These are phyloP conservation scores for Verticillium dahliae DNA, from an alignment of 2,329 filamentous ascomycete species.

Conservation along the genomic window DNA sequence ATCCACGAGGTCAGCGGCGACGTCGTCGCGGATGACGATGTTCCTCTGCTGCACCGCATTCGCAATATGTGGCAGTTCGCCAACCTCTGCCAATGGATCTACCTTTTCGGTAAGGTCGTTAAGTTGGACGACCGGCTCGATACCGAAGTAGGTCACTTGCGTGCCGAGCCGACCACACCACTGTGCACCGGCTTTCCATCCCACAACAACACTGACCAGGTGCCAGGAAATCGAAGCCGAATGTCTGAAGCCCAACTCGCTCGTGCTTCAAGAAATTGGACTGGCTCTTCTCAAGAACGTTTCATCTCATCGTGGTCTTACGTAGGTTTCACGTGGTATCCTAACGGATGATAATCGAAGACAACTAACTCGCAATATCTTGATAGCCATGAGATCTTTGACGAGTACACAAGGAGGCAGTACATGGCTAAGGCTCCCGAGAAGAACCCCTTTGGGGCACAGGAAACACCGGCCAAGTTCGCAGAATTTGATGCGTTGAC, in stretches of 20 bases:
- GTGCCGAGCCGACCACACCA: background rate
- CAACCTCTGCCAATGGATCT: conserved; percentile 88
- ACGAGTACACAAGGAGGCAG: conserved; percentile 87
- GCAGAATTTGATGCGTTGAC: conserved; percentile 74
- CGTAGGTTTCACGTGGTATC: conserved; percentile 49
- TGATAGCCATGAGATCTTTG: conserved; percentile 73
- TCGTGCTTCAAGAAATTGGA: conserved; percentile 72
- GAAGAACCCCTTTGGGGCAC: conserved; percentile 78
- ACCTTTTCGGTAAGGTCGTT: conserved; percentile 79
- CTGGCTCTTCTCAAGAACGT: conserved; percentile 85
- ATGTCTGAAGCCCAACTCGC: conserved; percentile 74
- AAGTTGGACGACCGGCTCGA: conserved; percentile 87
- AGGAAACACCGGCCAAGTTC: conserved; percentile 68
- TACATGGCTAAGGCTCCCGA: conserved; percentile 74
- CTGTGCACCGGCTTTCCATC: background rate
- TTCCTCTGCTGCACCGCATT: conserved; percentile 55
- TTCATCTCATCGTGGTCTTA: conserved; percentile 87
- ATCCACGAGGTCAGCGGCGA: conserved; percentile 35
- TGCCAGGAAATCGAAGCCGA: conserved; percentile 78
- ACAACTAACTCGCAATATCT: background rate
- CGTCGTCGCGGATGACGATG: conserved; percentile 16
- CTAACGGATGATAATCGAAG: background rate
- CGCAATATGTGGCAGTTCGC: conserved; percentile 96
- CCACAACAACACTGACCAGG: background rate
- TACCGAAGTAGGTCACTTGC: conserved; percentile 62